Conservation (phyloP, 2,329 filamentous ascomycete species). For the Pseudocercospora macadamiae region DNA sequence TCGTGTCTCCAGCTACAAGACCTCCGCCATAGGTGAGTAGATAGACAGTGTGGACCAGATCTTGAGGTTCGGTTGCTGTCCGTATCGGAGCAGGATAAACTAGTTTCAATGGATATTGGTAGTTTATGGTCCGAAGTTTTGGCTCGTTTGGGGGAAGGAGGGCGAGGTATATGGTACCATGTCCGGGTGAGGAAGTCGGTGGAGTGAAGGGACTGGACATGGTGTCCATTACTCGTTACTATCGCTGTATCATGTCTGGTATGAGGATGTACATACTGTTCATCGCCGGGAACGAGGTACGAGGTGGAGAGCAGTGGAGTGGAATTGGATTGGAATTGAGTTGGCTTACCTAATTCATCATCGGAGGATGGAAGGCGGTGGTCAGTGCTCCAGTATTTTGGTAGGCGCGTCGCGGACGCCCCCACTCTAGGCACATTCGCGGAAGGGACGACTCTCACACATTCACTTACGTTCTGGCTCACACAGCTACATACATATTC, state of each 20-base stretch:
- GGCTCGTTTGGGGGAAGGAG: slow-evolving; percentile 72
- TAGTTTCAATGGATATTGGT: slow-evolving; percentile 93
- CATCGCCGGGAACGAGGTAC: neutral
- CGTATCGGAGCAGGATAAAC: slow-evolving; percentile 75
- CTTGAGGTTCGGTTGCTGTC: slow-evolving; percentile 35
- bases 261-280: neutral
- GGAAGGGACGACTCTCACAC: neutral
- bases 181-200: slow-evolving; percentile 73
- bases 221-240: slow-evolving; percentile 20
- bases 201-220: slow-evolving; percentile 72
- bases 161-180: slow-evolving; percentile 75
- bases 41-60: slow-evolving; percentile 76
- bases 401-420: neutral
- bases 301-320: too few species aligned
- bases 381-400: neutral
- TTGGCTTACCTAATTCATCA: too few species aligned
- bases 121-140: slow-evolving; percentile 73
- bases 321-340: neutral
- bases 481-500: too few species aligned
- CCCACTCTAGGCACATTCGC: neutral
- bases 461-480: too few species aligned
- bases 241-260: slow-evolving; percentile 27
- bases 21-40: slow-evolving; percentile 93
- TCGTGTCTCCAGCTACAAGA: slow-evolving; percentile 82
- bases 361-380: neutral